A percentile compares a stretch with the other conserved stretches of the same genome.
These are phyloP conservation scores for Nicotiana attenuata DNA, from an alignment of 257 asterid genomes.

Conservation along the genomic window DNA sequence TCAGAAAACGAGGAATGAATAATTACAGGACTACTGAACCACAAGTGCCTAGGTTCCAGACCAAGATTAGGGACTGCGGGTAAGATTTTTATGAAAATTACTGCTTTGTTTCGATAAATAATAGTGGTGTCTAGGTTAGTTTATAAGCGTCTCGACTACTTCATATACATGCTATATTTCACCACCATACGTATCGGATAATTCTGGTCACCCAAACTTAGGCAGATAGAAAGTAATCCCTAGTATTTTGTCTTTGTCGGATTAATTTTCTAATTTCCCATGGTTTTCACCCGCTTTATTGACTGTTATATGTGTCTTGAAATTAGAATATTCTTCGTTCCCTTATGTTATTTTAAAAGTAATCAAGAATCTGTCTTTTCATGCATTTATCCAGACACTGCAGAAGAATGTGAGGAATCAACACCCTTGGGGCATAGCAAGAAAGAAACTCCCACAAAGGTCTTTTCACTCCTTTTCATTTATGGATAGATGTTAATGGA, in stretches of 20 bases:
- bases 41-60: conserved; percentile 13
- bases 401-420: conserved; percentile 23
- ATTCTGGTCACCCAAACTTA: background rate
- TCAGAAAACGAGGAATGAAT: background rate
- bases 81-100: background rate
- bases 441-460: background rate
- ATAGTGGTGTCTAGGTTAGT: background rate
- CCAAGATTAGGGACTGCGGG: conserved; percentile 27
- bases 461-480: background rate
- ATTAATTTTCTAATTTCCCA: background rate
- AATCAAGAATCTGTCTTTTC: background rate
- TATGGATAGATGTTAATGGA: background rate
- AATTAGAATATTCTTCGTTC: background rate
- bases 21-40: conserved; percentile 8
- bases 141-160: background rate
- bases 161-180: background rate
- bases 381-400: conserved; percentile 10
- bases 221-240: background rate
- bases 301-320: background rate
- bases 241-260: background rate
- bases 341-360: background rate
- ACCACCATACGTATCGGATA: no score
- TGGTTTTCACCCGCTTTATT: background rate
- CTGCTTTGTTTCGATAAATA: background rate
- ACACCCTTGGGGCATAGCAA: background rate